Evolutionary conservation across 331 rosid genomes (phyloP), one percentile per base, ranked within the genome.

Genomic region (Arachis monticola): DNA sequence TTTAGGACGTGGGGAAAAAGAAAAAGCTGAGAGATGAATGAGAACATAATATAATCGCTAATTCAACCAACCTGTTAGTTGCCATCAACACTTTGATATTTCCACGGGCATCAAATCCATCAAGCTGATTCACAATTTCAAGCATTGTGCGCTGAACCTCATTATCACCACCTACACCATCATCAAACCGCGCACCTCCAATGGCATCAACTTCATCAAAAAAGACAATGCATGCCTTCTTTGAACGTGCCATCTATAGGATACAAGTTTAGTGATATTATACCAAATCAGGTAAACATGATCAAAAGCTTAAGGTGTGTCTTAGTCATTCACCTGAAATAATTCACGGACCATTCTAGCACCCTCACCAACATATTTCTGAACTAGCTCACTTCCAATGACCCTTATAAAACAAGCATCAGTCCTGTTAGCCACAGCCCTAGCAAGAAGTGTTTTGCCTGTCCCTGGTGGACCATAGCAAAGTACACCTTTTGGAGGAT

Each of bases 391-490:
- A 78, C 98, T 92, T 62, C 98, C 96, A 81, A 92, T 92, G 44
- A 92, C 98, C 68, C 98, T 92, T 55, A 92, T 92, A 75, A 92
- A 92, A 70, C 97, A 92, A 14, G 97, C 96, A 88, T 92, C 97
- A 51, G 97, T 92, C 84, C 97, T 83, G 72, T 92, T 92, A 10
- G 97, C 96, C 74, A 92, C 97, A 77, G 95, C 97, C 81, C 97
- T 85, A 9, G 97, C 97, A 68, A 89, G 69, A 81, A 89, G 97
- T 32, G 97, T 92, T 85, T 92, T 92, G 45, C 97, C 97, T 1
- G 97, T 92, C 77, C 97, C 97, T 2, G 97, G 97, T 47, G 97
- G 97, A 72, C 97, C 97, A 70, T 92, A 92, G 77, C 97, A 92
- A 60, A 92, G 96, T 67, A 92, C 97, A 72, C 97, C 97, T 66